Percentiles rank a stretch among this genome's conserved stretches.
Evolutionary conservation across 441 rosid species (phyloP).

Genomic region (Jatropha multifida): DNA sequence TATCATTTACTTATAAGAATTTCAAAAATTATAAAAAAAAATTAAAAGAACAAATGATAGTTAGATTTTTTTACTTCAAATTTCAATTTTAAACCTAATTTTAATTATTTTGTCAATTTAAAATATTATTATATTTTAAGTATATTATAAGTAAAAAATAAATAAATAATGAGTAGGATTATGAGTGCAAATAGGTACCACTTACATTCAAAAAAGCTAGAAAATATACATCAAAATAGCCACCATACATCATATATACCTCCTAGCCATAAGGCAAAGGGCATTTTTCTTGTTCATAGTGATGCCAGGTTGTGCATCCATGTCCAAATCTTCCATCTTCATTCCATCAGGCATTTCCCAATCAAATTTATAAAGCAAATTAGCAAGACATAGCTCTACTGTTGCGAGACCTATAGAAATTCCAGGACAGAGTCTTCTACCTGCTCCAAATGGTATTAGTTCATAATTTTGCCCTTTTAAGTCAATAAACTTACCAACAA

Average conservation of each 20-base stretch:
- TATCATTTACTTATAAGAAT: no score
- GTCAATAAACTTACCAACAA: not conserved
- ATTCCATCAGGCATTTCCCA: not conserved
- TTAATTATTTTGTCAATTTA: no score
- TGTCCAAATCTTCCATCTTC: not conserved
- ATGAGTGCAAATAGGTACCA: no score
- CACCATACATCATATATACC: not conserved
- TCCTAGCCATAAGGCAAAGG: not conserved
- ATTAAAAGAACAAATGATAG: no score
- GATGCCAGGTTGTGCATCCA: not conserved
- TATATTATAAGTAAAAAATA: no score
- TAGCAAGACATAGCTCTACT: not conserved
- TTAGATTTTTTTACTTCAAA: no score
- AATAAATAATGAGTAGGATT: no score
- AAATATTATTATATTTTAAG: no score
- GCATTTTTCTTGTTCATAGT: not conserved
- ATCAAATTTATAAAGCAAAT: not conserved
- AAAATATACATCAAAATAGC: no score
- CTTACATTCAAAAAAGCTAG: no score
- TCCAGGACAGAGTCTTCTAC: not conserved
- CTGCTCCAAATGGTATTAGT: not conserved
- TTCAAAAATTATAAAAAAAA: no score
- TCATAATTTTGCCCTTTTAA: not conserved
- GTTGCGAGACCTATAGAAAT: not conserved
- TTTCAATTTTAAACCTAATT: no score